Conservation (phyloP, 331 rosid species). For the Acacia concinna region DNA sequence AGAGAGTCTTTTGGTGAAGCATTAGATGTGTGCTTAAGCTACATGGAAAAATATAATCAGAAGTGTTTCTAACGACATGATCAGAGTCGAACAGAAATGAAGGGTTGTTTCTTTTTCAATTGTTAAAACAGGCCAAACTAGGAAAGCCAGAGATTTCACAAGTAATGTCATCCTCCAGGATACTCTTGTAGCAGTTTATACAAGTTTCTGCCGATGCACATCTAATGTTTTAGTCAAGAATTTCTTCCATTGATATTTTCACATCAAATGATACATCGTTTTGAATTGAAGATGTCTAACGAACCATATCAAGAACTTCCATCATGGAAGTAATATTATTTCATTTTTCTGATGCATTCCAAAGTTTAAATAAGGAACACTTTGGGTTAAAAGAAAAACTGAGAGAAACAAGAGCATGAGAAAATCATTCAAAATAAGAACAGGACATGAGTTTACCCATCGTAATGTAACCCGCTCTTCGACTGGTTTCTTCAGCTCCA, state of each 20-base stretch:
- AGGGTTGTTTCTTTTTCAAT: neutral
- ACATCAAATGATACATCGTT: neutral
- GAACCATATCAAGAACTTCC: neutral
- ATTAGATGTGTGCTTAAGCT: neutral
- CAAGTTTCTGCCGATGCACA: neutral
- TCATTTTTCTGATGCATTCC: constrained; percentile 15
- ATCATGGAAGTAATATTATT: constrained; percentile 2
- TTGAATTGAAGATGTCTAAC: neutral
- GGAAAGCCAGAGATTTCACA: neutral
- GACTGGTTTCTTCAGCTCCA: constrained; percentile 64
- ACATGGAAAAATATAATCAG: neutral
- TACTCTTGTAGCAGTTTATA: neutral
- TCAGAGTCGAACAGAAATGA: neutral
- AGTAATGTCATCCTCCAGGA: neutral
- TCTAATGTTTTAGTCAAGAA: neutral
- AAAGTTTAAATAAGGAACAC: constrained; percentile 2
- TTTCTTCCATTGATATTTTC: neutral
- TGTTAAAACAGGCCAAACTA: neutral
- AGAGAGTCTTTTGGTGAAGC: neutral
- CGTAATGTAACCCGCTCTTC: constrained; percentile 82
- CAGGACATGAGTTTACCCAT: constrained; percentile 71
- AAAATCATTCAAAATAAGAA: constrained; percentile 18
- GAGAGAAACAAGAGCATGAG: neutral
- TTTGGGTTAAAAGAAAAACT: neutral
- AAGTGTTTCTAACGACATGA: neutral